A percentile compares a stretch with the other conserved stretches of the same genome.
phyloP scores from a whole-genome alignment of 164 flowering plant species.

The Vitis rupestris region DNA sequence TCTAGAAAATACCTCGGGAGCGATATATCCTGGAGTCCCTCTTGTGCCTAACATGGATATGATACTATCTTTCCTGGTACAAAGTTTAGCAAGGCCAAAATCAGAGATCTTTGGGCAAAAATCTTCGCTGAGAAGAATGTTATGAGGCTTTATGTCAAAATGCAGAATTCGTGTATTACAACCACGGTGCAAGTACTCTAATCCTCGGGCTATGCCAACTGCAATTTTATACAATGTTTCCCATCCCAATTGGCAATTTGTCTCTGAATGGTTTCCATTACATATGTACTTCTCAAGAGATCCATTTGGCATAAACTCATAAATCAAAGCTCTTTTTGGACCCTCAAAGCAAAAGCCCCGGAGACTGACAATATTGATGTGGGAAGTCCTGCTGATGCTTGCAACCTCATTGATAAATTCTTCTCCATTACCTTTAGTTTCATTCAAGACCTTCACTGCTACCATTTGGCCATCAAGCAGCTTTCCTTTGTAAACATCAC shows the following conservation, averaged over 20 bases:
- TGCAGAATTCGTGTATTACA: slow-evolving; percentile 40
- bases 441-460: slow-evolving; percentile 39
- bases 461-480: slow-evolving; percentile 30
- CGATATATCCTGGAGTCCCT: slow-evolving; percentile 49
- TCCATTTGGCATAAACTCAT: slow-evolving; percentile 44
- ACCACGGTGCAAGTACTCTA: slow-evolving; percentile 50
- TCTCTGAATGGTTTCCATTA: not conserved
- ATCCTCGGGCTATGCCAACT: slow-evolving; percentile 39
- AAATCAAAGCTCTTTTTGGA: slow-evolving; percentile 34
- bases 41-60: slow-evolving; percentile 34
- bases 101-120: slow-evolving; percentile 44
- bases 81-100: slow-evolving; percentile 43
- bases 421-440: slow-evolving; percentile 28
- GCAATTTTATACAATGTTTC: slow-evolving; percentile 27
- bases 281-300: slow-evolving; percentile 45
- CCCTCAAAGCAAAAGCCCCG: slow-evolving; percentile 38
- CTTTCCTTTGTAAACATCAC: slow-evolving; percentile 44
- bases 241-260: slow-evolving; percentile 23
- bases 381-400: slow-evolving; percentile 37
- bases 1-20: slow-evolving; percentile 40
- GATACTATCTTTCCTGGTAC: slow-evolving; percentile 26
- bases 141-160: slow-evolving; percentile 51
- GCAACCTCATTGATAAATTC: slow-evolving; percentile 36
- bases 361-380: slow-evolving; percentile 36
- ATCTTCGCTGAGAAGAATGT: slow-evolving; percentile 37